These are phyloP conservation scores for Shiraia sp. DNA, from an alignment of 2,329 filamentous ascomycete species.

Conservation along the genomic window DNA sequence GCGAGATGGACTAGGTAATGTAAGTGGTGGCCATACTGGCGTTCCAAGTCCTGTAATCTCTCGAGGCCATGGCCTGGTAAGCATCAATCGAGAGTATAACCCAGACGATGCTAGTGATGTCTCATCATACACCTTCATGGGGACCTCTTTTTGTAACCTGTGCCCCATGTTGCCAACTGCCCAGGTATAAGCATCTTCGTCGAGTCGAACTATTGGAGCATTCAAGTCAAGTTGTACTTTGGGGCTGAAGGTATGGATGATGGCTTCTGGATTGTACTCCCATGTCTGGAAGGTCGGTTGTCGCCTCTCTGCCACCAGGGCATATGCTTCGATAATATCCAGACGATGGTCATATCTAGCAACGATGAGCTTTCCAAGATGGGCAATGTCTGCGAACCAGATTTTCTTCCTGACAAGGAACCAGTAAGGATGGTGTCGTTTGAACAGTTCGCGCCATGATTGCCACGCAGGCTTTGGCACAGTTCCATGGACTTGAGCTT, in stretches of 20 bases:
- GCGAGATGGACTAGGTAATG: constrained; percentile 66
- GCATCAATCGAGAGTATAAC: constrained; percentile 69
- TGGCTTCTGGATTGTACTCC: constrained; percentile 66
- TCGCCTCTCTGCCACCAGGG: constrained; percentile 68
- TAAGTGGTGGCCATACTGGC: constrained; percentile 73
- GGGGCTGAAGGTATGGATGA: constrained; percentile 75
- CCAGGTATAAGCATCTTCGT: constrained; percentile 31
- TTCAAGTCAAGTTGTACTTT: constrained; percentile 72
- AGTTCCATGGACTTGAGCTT: constrained; percentile 63
- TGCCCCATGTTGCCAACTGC: constrained; percentile 26
- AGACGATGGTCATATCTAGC: constrained; percentile 73
- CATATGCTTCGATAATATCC: constrained; percentile 80
- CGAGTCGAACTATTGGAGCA: constrained; percentile 62
- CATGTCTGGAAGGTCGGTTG: constrained; percentile 63
- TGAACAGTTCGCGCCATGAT: constrained; percentile 73
- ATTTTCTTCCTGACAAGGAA: constrained; percentile 79
- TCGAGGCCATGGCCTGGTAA: constrained; percentile 59
- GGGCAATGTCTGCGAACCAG: constrained; percentile 79
- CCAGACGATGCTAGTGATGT: constrained; percentile 27
- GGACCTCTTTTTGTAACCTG: constrained; percentile 56
- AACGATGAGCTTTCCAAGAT: constrained; percentile 75
- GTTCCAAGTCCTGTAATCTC: constrained; percentile 43
- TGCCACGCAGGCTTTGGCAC: constrained; percentile 57
- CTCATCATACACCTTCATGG: constrained; percentile 48
- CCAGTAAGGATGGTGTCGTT: constrained; percentile 78